A percentile compares a stretch with the other conserved stretches of the same genome.
These are phyloP conservation scores for Eucalyptus regnans DNA, from an alignment of 345 rosid species.

Conservation along the genomic window DNA sequence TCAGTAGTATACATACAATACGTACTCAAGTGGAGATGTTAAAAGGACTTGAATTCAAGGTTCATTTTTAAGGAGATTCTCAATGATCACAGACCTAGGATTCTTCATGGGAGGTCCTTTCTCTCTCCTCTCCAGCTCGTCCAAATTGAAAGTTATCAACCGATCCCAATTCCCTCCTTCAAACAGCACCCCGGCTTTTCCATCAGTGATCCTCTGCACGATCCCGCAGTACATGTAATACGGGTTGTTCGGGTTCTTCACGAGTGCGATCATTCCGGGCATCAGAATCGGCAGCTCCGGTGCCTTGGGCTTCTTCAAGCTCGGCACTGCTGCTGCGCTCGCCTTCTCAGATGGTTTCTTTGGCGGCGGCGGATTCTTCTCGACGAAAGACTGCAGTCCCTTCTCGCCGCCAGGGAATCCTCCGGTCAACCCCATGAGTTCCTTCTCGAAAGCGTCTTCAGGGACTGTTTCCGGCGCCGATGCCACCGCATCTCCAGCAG, in stretches of 20 bases:
- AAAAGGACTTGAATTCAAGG: neutral
- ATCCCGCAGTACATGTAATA: constrained; percentile 83
- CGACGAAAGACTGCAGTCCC: constrained; percentile 55
- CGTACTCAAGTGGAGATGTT: neutral
- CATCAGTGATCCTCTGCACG: constrained; percentile 88
- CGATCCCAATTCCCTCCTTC: constrained; percentile 93
- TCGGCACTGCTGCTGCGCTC: neutral
- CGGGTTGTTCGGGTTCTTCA: constrained; percentile 67
- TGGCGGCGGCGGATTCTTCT: constrained; percentile 63
- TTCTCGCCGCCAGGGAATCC: constrained; percentile 88
- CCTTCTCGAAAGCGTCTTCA: constrained; percentile 63
- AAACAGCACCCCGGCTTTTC: constrained; percentile 77
- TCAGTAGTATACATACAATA: neutral
- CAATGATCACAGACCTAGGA: constrained; percentile 71
- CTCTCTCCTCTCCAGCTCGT: constrained; percentile 76
- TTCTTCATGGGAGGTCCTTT: constrained; percentile 80
- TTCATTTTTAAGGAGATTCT: constrained; percentile 28
- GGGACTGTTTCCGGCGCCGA: constrained; percentile 10
- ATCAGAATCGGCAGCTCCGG: constrained; percentile 65
- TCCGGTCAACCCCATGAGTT: constrained; percentile 83
- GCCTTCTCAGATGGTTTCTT: constrained; percentile 3
- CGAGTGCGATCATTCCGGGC: constrained; percentile 92
- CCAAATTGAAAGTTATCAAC: constrained; percentile 62
- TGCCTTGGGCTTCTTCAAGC: constrained; percentile 50
- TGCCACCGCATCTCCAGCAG: neutral